Percentiles rank a stretch among this genome's conserved stretches.
phyloP scores from a whole-genome alignment of 306 rosid species.

The Ceratonia siliqua region DNA sequence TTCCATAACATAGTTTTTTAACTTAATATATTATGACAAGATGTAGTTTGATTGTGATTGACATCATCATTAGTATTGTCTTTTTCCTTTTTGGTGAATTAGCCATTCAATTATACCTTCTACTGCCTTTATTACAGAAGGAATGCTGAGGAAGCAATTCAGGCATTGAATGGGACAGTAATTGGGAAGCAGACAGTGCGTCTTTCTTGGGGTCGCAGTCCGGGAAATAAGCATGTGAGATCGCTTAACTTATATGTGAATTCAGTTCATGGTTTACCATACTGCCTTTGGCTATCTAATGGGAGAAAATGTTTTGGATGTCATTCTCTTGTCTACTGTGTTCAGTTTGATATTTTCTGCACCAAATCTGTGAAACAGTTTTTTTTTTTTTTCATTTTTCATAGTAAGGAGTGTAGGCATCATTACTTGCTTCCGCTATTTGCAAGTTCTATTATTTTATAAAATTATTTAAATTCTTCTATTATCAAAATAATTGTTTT shows the following conservation, averaged over 20 bases:
- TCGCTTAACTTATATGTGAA: background rate
- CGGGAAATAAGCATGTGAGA: constrained; percentile 68
- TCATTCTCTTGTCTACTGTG: background rate
- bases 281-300: background rate
- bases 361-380: background rate
- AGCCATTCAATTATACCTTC: background rate
- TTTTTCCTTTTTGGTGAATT: background rate
- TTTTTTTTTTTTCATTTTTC: background rate
- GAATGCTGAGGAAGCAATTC: constrained; percentile 71
- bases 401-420: background rate
- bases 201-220: constrained; percentile 79
- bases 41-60: background rate
- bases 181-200: constrained; percentile 76
- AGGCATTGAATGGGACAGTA: constrained; percentile 58
- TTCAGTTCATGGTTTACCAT: background rate
- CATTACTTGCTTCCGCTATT: background rate
- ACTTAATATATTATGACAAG: background rate
- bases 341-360: background rate
- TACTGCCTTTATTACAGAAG: constrained; percentile 45
- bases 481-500: background rate
- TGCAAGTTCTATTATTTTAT: background rate
- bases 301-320: background rate
- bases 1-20: background rate
- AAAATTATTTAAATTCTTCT: background rate
- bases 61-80: background rate